These are phyloP conservation scores for Bathelium albidoporum DNA, from an alignment of 495 filamentous ascomycete species.

Conservation along the genomic window DNA sequence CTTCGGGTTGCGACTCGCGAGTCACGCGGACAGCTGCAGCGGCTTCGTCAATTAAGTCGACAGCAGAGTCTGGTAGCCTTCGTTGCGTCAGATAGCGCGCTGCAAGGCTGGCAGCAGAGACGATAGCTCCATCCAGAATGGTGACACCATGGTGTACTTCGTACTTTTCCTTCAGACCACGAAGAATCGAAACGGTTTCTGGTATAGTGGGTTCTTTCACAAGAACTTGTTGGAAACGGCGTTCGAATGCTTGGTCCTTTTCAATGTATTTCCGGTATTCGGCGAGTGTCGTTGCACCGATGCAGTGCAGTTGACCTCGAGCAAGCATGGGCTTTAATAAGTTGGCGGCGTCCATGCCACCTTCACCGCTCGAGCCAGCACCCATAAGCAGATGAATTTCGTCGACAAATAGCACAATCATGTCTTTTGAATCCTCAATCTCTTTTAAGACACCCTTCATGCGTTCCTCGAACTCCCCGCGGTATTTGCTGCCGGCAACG, in stretches of 20 bases:
- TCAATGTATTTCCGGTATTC: slow-evolving; percentile 99
- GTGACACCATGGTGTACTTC: slow-evolving; percentile 97
- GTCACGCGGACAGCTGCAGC: slow-evolving; percentile 89
- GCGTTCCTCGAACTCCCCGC: slow-evolving; percentile 95
- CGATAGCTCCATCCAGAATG: slow-evolving; percentile 86
- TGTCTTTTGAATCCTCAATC: slow-evolving; percentile 91
- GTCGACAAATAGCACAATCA: slow-evolving; percentile 94
- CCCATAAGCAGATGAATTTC: slow-evolving; percentile 99
- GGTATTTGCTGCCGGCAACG: slow-evolving; percentile 94
- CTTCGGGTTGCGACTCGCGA: slow-evolving; percentile 89
- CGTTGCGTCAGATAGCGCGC: slow-evolving; percentile 83
- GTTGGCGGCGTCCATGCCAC: slow-evolving; percentile 98
- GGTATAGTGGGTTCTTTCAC: slow-evolving; percentile 82
- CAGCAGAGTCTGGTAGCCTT: slow-evolving; percentile 88
- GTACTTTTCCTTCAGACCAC: slow-evolving; percentile 93
- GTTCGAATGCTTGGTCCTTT: slow-evolving; percentile 95
- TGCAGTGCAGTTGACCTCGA: slow-evolving; percentile 91
- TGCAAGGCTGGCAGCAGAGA: slow-evolving; percentile 78
- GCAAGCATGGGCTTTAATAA: slow-evolving; percentile 95
- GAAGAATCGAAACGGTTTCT: slow-evolving; percentile 92
- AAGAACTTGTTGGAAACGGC: slow-evolving; percentile 94
- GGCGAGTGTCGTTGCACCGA: slow-evolving; percentile 85
- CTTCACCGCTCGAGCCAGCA: slow-evolving; percentile 83
- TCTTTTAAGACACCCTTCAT: slow-evolving; percentile 99
- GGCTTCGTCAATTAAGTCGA: slow-evolving; percentile 93